Evolutionary conservation across 2,329 filamentous ascomycete genomes (phyloP).

Genomic region (Sclerotinia sclerotiorum): DNA sequence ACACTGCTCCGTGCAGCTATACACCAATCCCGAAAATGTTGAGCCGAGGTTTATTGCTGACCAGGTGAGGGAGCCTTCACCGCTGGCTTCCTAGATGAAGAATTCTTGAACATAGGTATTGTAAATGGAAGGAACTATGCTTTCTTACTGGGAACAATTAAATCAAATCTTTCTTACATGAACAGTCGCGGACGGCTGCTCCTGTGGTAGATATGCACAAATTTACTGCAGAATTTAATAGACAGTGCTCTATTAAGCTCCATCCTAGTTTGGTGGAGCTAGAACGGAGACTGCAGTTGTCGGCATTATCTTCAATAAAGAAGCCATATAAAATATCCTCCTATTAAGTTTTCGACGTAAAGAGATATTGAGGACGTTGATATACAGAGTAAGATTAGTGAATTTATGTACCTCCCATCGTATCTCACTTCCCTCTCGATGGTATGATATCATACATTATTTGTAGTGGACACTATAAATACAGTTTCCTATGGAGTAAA

Average conservation of each 20-base stretch:
- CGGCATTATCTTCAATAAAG: background rate
- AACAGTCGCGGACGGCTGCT: background rate
- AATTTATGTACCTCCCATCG: background rate
- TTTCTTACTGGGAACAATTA: background rate
- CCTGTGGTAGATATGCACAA: background rate
- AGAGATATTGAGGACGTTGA: accelerated
- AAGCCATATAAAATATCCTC: background rate
- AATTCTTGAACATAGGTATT: constrained; percentile 10
- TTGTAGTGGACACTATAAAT: background rate
- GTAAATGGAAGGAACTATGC: background rate
- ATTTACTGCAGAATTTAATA: background rate
- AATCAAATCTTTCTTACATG: background rate
- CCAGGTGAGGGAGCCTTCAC: constrained; percentile 39
- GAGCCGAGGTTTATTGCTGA: constrained; percentile 40
- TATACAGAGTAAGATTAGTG: background rate
- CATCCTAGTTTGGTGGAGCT: background rate
- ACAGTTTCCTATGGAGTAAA: too few species aligned
- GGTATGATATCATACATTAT: background rate
- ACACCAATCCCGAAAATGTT: constrained; percentile 36
- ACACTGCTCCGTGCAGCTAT: background rate
- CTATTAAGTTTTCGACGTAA: background rate
- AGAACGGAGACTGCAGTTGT: background rate
- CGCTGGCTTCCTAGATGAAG: constrained; percentile 16
- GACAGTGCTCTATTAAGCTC: background rate
- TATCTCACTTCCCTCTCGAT: background rate